Conservation (phyloP, 2,329 filamentous ascomycete species). For the Penicillium sp. region DNA sequence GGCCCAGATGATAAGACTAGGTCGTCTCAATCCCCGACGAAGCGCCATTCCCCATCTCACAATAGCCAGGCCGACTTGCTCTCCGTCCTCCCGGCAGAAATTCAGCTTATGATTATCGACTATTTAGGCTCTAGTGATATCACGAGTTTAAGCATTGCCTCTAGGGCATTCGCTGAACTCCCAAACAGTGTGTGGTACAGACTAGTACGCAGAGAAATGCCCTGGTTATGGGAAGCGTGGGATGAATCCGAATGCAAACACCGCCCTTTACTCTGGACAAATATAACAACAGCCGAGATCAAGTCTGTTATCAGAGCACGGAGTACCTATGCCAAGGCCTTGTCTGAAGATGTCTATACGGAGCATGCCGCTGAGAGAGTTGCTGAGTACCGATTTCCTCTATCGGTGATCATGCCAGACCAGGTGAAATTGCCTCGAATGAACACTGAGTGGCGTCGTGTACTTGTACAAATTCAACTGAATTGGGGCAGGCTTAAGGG, state of each 20-base stretch:
- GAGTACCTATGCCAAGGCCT: background rate
- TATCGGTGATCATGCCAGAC: background rate
- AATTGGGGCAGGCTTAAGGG: constrained; percentile 25
- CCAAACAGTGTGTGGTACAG: constrained; percentile 15
- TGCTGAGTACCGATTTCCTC: background rate
- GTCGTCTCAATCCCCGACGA: background rate
- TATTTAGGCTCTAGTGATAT: constrained; percentile 11
- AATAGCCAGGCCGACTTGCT: background rate
- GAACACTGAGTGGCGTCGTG: constrained; percentile 22
- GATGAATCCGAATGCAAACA: constrained; percentile 9
- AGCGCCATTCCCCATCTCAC: background rate
- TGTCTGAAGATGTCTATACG: background rate
- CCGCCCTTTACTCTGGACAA: constrained; percentile 12
- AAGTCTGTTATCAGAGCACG: background rate
- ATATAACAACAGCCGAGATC: constrained; percentile 6
- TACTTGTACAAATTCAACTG: constrained; percentile 22
- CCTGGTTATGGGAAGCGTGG: constrained; percentile 22
- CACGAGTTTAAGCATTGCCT: constrained; percentile 6
- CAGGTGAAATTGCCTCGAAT: background rate
- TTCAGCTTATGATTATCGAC: constrained; percentile 4
- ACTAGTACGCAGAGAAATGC: constrained; percentile 19
- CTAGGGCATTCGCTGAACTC: constrained; percentile 12
- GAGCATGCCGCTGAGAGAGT: background rate
- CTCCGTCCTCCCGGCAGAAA: constrained; percentile 5
- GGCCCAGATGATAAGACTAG: background rate